Conservation (phyloP, 371 early-diverging fungal genomes). For the Mortierella sp. region DNA sequence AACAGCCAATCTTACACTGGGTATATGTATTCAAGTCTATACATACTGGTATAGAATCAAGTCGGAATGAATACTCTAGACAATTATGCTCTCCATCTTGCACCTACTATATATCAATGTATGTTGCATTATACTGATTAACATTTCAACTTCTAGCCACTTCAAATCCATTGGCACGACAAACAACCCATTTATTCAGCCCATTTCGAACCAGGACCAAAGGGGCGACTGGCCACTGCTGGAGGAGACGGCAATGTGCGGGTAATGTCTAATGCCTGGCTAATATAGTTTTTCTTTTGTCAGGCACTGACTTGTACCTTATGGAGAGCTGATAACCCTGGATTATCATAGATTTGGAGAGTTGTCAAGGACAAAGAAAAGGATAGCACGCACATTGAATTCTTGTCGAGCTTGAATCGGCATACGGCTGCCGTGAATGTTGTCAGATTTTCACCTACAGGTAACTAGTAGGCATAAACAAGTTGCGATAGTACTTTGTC, state of each 20-base stretch:
- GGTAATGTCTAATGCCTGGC: slow-evolving; percentile 59
- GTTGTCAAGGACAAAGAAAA: slow-evolving; percentile 57
- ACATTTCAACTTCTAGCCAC: slow-evolving; percentile 50
- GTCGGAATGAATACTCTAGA: background rate
- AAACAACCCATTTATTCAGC: slow-evolving; percentile 90
- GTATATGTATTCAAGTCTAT: no score
- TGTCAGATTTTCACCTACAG: slow-evolving; percentile 91
- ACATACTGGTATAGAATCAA: no score
- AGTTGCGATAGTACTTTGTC: no score
- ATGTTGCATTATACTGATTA: background rate
- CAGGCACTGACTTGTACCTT: background rate
- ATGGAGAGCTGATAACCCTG: background rate
- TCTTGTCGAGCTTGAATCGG: slow-evolving; percentile 84
- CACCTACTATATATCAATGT: background rate
- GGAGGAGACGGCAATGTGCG: slow-evolving; percentile 93
- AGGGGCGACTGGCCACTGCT: slow-evolving; percentile 86
- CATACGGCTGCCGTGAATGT: slow-evolving; percentile 94
- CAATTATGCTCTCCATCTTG: background rate
- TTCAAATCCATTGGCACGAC: slow-evolving; percentile 97
- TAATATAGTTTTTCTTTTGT: background rate
- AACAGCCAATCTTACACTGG: no score
- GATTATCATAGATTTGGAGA: slow-evolving; percentile 62
- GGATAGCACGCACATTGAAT: slow-evolving; percentile 77
- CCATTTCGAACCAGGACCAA: slow-evolving; percentile 84
- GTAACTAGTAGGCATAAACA: slow-evolving; percentile 26